phyloP scores from a whole-genome alignment of 164 flowering plant genomes.

The Sedum album region DNA sequence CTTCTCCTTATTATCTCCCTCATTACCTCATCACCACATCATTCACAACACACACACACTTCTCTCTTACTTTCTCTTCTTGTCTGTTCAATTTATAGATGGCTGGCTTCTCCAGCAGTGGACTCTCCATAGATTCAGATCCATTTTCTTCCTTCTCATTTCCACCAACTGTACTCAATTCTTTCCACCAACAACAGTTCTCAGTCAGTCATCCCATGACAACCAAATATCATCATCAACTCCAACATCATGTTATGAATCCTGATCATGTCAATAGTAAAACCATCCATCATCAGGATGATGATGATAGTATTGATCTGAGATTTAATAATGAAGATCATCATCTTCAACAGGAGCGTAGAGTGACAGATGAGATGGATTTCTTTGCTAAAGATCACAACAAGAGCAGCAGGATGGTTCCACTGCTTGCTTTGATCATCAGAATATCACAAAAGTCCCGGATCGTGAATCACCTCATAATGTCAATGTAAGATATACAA shows the following conservation, averaged over 20 bases:
- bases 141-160: not conserved
- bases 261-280: not conserved
- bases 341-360: conserved; percentile 7
- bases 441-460: conserved; percentile 1
- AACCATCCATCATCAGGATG: not conserved
- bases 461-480: not conserved
- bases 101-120: not conserved
- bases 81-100: no score
- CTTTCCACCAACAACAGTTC: conserved; percentile 12
- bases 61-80: no score
- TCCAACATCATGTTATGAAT: not conserved
- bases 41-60: conserved; percentile 8
- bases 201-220: conserved; percentile 29
- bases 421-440: no score
- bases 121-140: conserved; percentile 3
- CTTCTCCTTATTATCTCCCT: conserved; percentile 9
- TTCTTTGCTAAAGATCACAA: conserved; percentile 29
- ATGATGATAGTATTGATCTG: not conserved
- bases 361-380: conserved; percentile 35
- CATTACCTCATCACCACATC: conserved; percentile 11
- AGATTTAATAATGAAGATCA: not conserved
- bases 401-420: conserved; percentile 5
- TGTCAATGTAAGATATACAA: not conserved
- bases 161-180: not conserved
- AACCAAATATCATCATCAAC: conserved; percentile 4